phyloP scores from a whole-genome alignment of 2,329 filamentous ascomycete species.

The Pseudocercospora crystallina region DNA sequence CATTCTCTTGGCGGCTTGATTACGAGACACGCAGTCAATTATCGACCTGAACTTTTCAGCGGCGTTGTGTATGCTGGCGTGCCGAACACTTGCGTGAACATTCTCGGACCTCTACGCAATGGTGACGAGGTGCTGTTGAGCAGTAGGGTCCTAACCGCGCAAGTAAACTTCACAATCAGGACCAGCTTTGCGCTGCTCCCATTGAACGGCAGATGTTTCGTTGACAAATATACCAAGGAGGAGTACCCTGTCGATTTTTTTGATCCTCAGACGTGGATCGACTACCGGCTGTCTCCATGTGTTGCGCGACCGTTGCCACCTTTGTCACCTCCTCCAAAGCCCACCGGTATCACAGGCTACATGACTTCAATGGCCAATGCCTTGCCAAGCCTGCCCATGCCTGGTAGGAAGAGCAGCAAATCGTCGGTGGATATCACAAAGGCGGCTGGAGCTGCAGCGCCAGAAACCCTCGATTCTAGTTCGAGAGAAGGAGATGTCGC shows the following conservation, averaged over 20 bases:
- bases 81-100: constrained; percentile 85
- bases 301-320: constrained; percentile 67
- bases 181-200: constrained; percentile 84
- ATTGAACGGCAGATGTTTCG: constrained; percentile 82
- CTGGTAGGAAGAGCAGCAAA: constrained; percentile 29
- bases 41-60: constrained; percentile 78
- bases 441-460: constrained; percentile 27
- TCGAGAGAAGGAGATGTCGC: constrained; percentile 32
- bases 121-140: constrained; percentile 91
- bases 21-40: constrained; percentile 82
- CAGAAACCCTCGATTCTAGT: constrained; percentile 19
- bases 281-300: constrained; percentile 75
- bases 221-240: constrained; percentile 78
- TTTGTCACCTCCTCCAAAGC: constrained; percentile 35
- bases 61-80: constrained; percentile 84
- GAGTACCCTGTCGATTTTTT: constrained; percentile 84
- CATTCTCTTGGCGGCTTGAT: constrained; percentile 88
- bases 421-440: constrained; percentile 13
- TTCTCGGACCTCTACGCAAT: constrained; percentile 82
- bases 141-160: constrained; percentile 83
- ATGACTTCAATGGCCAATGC: constrained; percentile 50
- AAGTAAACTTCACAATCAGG: constrained; percentile 88
- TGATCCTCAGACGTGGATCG: constrained; percentile 74
- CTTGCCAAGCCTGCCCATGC: constrained; percentile 34
- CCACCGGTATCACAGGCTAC: constrained; percentile 44